Percentiles rank a stretch among this genome's conserved stretches.
These are phyloP conservation scores for Rosa hybrid DNA, from an alignment of 331 rosid species.

Conservation along the genomic window DNA sequence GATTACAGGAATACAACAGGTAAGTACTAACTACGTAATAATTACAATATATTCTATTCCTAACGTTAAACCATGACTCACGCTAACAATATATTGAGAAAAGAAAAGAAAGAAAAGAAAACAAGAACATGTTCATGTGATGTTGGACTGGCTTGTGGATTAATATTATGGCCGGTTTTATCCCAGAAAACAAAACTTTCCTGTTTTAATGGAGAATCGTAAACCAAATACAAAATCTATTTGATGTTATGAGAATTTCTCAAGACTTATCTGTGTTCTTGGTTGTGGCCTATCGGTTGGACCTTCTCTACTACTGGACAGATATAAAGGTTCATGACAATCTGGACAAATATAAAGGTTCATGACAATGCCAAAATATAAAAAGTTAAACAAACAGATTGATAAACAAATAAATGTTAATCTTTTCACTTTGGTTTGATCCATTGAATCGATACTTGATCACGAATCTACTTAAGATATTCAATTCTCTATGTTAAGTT, in stretches of 20 bases:
- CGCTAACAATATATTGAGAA: too few species aligned
- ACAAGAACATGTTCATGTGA: neutral
- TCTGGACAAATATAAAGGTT: neutral
- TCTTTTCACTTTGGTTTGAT: neutral
- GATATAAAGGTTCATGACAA: neutral
- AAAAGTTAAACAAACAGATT: neutral
- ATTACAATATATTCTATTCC: too few species aligned
- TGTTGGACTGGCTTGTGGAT: constrained; percentile 5
- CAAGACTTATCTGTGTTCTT: neutral
- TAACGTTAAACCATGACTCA: too few species aligned
- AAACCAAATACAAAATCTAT: neutral
- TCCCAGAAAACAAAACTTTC: neutral
- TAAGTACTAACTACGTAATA: too few species aligned
- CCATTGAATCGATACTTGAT: neutral
- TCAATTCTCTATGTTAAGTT: neutral
- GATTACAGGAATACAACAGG: too few species aligned
- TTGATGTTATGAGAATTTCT: neutral
- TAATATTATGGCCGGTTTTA: neutral
- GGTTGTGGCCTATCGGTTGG: neutral
- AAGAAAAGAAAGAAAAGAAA: too few species aligned
- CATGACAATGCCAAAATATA: neutral
- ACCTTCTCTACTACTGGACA: neutral
- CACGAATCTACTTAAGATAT: neutral
- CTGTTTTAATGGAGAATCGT: neutral
- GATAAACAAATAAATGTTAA: neutral